phyloP scores from a whole-genome alignment of 2,329 filamentous ascomycete genomes.

The Cladobotryum protrusum region DNA sequence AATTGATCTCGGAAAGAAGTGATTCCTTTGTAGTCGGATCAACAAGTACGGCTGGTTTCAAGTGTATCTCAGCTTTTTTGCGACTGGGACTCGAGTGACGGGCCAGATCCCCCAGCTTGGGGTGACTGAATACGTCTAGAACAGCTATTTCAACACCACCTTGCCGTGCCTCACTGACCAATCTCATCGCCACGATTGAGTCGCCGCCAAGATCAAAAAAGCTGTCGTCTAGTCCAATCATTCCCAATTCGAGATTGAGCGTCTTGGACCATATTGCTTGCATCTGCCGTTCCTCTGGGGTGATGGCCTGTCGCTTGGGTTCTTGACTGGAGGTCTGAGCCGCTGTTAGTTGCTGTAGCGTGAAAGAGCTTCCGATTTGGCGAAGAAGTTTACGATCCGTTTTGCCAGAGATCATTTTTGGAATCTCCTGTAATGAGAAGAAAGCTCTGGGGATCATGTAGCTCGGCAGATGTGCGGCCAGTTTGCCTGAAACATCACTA shows the following conservation, averaged over 20 bases:
- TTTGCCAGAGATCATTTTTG: conserved; percentile 14
- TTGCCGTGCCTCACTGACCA: conserved; percentile 21
- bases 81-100: too few relatives aligned
- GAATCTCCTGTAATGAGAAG: conserved; percentile 32
- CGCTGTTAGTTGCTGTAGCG: neutral
- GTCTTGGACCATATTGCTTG: conserved; percentile 30
- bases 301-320: conserved; percentile 2
- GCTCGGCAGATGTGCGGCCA: conserved; percentile 12
- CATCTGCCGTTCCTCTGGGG: conserved; percentile 18
- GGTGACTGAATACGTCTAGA: conserved; percentile 9
- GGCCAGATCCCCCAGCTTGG: neutral
- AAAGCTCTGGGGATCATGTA: conserved; percentile 38
- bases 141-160: conserved; percentile 4
- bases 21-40: conserved; percentile 3
- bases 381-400: conserved; percentile 5
- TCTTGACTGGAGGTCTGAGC: neutral
- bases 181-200: conserved; percentile 42
- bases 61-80: too few relatives aligned
- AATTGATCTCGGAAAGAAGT: conserved; percentile 6
- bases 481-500: neutral
- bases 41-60: conserved; percentile 3
- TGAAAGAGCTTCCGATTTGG: neutral
- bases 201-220: conserved; percentile 46
- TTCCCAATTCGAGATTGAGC: conserved; percentile 24
- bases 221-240: conserved; percentile 36